Base-by-base conservation (phyloP, 345 rosid species). In the Brassica cretica region DNA sequence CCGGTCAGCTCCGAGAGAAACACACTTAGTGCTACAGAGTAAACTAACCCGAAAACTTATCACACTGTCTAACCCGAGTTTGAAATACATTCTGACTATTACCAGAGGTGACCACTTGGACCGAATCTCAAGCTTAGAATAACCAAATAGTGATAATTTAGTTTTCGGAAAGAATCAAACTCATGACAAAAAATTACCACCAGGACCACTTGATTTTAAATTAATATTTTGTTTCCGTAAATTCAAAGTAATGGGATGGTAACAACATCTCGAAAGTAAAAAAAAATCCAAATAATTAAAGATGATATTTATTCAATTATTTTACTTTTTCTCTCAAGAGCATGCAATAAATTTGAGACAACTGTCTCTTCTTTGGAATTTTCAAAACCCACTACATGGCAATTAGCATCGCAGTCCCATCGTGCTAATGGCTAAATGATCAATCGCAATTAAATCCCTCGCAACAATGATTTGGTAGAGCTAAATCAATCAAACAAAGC, bases 271-370 rank as follows among this genome's bases (percentile, higher is more conserved):
- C 64, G 12, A 25, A 60, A 25, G 70, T 24, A 63, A 70, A 33
- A 7, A 16, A 49, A 51, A n/a, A 15, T 39, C 21, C 5, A 46
- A 76, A 25, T 41, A 61, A 74, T 8, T 32, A 58, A 35, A 8
- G 32, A 70, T 64, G n/a, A 71, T 71, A n/a, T 12, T 70, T 3
- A 77, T 53, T 71, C 60, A 35, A 37, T 77, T 6, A 55, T 71
- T 44, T 64, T 24, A 55, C n/a, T 51, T 5, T 59, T 64, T 39
- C 33, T 71, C 58, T 1, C 14, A 24, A 63, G 18, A 27, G 25
- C n/a, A 65, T 65, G 69, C 69, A 65, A 41, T 51, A 41, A 21
- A 1, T 11, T 66, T 21, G 16, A 39, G 79, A 77, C 81, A 77
- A 39, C 61, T 64, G 76, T 71, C 66, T 55, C 35, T 37, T 27